Conservation (phyloP, 345 rosid species). For the Ceriops tagal region DNA sequence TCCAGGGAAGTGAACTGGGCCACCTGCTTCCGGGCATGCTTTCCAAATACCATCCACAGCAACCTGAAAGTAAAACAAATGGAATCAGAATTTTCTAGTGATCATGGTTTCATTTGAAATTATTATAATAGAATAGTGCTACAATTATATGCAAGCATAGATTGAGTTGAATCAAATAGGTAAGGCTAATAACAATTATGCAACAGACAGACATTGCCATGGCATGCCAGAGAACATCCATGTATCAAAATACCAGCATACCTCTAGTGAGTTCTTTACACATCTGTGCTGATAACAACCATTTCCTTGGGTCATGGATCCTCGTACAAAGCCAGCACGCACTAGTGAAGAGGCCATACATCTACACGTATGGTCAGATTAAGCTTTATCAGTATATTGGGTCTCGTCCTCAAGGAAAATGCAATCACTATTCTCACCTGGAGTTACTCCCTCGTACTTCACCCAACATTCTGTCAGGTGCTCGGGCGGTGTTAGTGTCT, state of each 20-base stretch:
- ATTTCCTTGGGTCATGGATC: slow-evolving; percentile 89
- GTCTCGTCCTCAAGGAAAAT: slow-evolving; percentile 7
- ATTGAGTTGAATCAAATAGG: background rate
- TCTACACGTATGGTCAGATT: slow-evolving; percentile 38
- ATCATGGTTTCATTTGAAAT: no score
- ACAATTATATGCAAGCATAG: no score
- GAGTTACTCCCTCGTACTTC: slow-evolving; percentile 93
- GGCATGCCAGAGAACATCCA: background rate
- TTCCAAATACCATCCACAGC: slow-evolving; percentile 98
- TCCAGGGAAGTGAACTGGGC: slow-evolving; percentile 81
- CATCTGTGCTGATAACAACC: slow-evolving; percentile 98
- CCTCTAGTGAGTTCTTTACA: slow-evolving; percentile 77
- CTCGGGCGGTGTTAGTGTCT: slow-evolving; percentile 83
- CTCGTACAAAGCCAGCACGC: slow-evolving; percentile 93
- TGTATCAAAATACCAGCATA: slow-evolving; percentile 23
- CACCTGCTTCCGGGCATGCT: slow-evolving; percentile 81
- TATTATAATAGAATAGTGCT: no score
- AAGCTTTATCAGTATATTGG: slow-evolving; percentile 21
- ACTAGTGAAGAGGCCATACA: slow-evolving; percentile 97
- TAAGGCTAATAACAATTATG: background rate
- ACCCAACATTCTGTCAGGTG: slow-evolving; percentile 99
- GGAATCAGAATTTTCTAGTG: background rate
- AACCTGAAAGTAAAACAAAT: slow-evolving; percentile 43
- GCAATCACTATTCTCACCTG: slow-evolving; percentile 44
- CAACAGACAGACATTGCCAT: background rate